Percentiles rank a stretch among this genome's conserved stretches.
Evolutionary conservation across 305 asterid species (phyloP).

Genomic region (Solanum hybrid): DNA sequence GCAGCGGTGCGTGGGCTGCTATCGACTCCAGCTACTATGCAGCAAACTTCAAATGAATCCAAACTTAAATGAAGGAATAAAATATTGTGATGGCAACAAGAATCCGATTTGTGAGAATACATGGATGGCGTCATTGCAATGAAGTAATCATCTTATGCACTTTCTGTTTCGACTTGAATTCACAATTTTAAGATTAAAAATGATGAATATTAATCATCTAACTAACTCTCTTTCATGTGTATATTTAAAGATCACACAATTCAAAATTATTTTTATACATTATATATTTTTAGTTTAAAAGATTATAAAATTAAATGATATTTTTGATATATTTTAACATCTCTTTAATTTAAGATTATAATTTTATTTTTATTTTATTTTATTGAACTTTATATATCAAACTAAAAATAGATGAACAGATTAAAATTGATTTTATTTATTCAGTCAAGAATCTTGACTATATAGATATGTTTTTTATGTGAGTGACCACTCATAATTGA

Average conservation of each 20-base stretch:
- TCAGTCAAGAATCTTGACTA: not conserved
- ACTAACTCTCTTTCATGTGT: not conserved
- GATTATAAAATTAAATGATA: not conserved
- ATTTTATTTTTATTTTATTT: not conserved
- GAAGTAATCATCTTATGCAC: not conserved
- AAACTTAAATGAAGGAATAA: not conserved
- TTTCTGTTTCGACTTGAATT: not conserved
- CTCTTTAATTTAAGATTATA: not conserved
- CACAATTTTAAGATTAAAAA: not conserved
- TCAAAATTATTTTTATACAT: not conserved
- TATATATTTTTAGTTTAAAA: not conserved
- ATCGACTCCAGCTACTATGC: not conserved
- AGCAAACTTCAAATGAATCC: not conserved
- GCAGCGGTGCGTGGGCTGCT: not conserved
- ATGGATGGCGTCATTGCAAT: not conserved
- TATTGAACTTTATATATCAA: not conserved
- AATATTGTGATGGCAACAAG: not conserved
- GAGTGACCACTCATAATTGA: not conserved
- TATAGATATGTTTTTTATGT: not conserved
- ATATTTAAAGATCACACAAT: not conserved
- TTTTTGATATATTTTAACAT: not conserved
- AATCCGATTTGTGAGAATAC: not conserved
- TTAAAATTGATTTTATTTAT: not conserved
- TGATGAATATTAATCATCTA: accelerated
- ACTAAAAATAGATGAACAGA: not conserved